Evolutionary conservation across 1,139 yeast genomes (phyloP).

Genomic region (Blastobotrys arbuscula): DNA sequence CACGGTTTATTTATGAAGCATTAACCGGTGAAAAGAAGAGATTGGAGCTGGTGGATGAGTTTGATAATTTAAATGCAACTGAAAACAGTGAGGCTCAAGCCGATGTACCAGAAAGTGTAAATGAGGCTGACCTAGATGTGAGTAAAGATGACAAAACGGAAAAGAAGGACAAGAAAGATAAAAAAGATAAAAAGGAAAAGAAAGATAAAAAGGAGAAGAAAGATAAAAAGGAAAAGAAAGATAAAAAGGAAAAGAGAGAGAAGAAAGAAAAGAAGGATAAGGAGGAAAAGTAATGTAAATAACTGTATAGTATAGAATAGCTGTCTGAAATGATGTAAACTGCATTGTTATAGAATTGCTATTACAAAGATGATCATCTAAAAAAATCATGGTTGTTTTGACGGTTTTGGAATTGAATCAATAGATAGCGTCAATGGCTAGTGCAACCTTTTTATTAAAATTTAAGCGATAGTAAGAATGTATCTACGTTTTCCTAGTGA

Average conservation of each 20-base stretch:
- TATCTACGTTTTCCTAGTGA: too few species aligned
- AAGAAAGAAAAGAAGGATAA: slow-evolving; percentile 26
- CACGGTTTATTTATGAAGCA: slow-evolving; percentile 25
- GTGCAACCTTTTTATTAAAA: too few species aligned
- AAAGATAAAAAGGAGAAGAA: slow-evolving; percentile 24
- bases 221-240: slow-evolving; percentile 29
- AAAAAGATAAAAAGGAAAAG: slow-evolving; percentile 29
- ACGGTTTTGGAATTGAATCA: too few species aligned
- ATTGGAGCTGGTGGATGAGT: slow-evolving; percentile 27
- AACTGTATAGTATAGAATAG: slow-evolving; percentile 15
- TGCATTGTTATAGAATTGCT: too few species aligned
- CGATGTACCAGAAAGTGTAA: too few species aligned
- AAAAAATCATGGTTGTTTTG: too few species aligned
- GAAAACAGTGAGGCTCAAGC: neutral
- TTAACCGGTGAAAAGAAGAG: slow-evolving; percentile 26
- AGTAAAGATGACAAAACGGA: slow-evolving; percentile 31
- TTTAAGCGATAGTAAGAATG: too few species aligned
- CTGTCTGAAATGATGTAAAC: too few species aligned
- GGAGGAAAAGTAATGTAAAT: slow-evolving; percentile 30
- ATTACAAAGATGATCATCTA: too few species aligned
- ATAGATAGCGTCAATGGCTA: too few species aligned
- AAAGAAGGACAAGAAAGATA: slow-evolving; percentile 30
- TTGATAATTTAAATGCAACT: slow-evolving; percentile 8
- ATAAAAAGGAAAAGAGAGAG: slow-evolving; percentile 30
- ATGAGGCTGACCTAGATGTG: slow-evolving; percentile 28